phyloP scores from a whole-genome alignment of 2,329 filamentous ascomycete species.

The Paramyrothecium sp. region DNA sequence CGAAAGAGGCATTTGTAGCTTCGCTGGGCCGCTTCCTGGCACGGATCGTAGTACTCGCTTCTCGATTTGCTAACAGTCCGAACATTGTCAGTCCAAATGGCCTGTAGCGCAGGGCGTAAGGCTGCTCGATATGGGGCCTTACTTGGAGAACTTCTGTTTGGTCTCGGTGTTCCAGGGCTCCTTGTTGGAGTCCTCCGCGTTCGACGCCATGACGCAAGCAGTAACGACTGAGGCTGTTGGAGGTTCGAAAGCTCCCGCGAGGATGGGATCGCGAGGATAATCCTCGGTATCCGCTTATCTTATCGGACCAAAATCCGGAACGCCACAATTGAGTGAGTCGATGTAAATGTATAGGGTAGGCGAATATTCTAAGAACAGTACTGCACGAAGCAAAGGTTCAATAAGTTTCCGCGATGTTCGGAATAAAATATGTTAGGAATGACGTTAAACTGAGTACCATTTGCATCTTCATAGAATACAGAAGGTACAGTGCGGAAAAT shows the following conservation, averaged over 20 bases:
- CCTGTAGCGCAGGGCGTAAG: too few species aligned
- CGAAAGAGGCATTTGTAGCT: slow-evolving; percentile 87
- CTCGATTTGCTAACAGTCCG: slow-evolving; percentile 66
- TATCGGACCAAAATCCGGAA: background rate
- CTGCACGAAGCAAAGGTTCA: too few species aligned
- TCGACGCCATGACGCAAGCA: slow-evolving; percentile 9
- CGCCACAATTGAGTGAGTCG: too few species aligned
- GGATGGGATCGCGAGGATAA: background rate
- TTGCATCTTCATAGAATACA: too few species aligned
- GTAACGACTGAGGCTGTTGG: background rate
- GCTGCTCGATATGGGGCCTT: too few species aligned
- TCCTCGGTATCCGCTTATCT: background rate
- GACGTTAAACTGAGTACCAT: too few species aligned
- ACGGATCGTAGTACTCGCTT: slow-evolving; percentile 93
- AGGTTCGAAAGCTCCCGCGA: background rate
- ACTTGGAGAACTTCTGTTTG: slow-evolving; percentile 63
- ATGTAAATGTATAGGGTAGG: background rate
- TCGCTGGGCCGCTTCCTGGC: slow-evolving; percentile 83
- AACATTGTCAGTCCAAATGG: slow-evolving; percentile 6
- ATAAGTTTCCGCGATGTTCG: too few species aligned
- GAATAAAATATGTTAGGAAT: too few species aligned
- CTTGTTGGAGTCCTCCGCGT: slow-evolving; percentile 7
- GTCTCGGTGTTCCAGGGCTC: slow-evolving; percentile 58
- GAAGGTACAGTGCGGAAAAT: too few species aligned
- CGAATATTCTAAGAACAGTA: too few species aligned